Evolutionary conservation across 2,329 filamentous ascomycete species (phyloP), one percentile per base, ranked within the genome.

Genomic region (Penicillium glabrum): DNA sequence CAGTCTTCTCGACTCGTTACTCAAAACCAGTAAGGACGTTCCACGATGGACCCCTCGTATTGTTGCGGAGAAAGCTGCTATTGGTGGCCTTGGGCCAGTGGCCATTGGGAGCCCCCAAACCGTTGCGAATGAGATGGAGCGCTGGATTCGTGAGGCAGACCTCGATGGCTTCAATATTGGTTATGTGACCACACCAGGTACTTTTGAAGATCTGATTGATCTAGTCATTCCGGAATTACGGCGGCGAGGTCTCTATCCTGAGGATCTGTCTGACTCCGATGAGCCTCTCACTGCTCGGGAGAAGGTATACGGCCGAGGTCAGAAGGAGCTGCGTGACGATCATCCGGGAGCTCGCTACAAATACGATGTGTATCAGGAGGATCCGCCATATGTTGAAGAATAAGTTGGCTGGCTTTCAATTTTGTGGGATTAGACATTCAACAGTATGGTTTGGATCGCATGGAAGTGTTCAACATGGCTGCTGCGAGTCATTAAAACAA

Each of bases 251-350:
- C 31, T 78, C 37, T 79, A 78, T 54, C 68, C 74, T 5, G 74
- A 77, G 27, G 72, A 76, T 16, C 62, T 67, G n/a, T 44, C 46
- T 16, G 23, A 47, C 2, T 65, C 54, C 8, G 64, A 61, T 13
- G 64, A 68, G 47, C 53, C 59, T 19, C 53, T 82, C 26, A 85
- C 82, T 2, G 79, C 80, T 0, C 73, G 85, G 19, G 86, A 89
- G 71, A 87, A 83, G 71, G 74, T 88, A 0, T 88, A 87, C 68
- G 85, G 85, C 0, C 77, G 76, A 58, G 86, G 86, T 0, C 85
- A 88, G 68, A 78, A 71, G 6, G 75, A 78, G 1, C 10, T 27
- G 9, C 9, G 14, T 37, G 75, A 75, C 60, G 86, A 89, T 69
- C 86, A 89, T 69, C 66, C 76, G 0, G 86, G 85, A 1, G 83